Evolutionary conservation across 352 stramenopile species (phyloP).

Genomic region (Phytophthora megakarya): DNA sequence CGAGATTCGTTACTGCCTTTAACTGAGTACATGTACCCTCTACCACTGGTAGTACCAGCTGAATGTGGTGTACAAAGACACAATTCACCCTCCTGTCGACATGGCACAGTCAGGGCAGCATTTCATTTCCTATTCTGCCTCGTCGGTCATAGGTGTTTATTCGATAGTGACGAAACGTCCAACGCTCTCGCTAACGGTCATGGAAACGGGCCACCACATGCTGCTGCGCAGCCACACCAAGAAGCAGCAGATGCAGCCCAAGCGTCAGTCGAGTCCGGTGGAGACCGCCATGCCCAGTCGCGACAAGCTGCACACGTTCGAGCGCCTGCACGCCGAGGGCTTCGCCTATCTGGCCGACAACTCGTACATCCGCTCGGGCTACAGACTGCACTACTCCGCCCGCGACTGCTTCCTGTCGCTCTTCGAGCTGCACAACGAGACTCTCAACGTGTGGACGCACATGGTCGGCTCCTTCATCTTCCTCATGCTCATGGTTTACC

Average conservation of each 20-base stretch:
- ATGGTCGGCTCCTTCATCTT: constrained; percentile 89
- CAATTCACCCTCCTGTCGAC: constrained; percentile 12
- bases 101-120: constrained; percentile 1
- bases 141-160: constrained; percentile 1
- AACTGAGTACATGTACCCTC: no score
- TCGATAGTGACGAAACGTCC: constrained; percentile 11
- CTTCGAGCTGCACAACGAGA: constrained; percentile 91
- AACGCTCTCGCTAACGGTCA: constrained; percentile 24
- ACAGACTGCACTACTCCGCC: constrained; percentile 84
- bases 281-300: background rate
- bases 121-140: constrained; percentile 19
- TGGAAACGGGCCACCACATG: constrained; percentile 51
- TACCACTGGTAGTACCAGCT: constrained; percentile 9
- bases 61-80: constrained; percentile 15
- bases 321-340: constrained; percentile 76
- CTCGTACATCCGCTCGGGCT: constrained; percentile 87
- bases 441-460: constrained; percentile 89
- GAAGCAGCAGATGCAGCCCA: constrained; percentile 17
- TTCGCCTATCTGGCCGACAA: constrained; percentile 86
- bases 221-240: constrained; percentile 39
- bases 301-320: constrained; percentile 68
- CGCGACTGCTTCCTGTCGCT: constrained; percentile 79
- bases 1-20: background rate
- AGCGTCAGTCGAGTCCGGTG: background rate
- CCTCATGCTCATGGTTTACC: constrained; percentile 74